Evolutionary conservation across 192 early-diverging fungal genomes (phyloP).

Genomic region (Spizellomyces sp.): DNA sequence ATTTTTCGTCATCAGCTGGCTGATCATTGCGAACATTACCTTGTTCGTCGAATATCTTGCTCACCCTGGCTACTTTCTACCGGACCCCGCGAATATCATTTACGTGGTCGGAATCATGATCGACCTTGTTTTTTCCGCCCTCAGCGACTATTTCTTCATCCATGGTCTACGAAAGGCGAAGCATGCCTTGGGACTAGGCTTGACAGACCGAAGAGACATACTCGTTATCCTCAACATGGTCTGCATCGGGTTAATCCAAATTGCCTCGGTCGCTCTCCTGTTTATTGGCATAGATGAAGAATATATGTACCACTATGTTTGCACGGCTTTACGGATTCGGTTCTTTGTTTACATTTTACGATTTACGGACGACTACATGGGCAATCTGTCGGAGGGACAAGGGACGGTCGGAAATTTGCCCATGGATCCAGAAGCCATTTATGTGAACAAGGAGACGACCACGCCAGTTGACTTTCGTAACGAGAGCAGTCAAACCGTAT

Average conservation of each 20-base stretch:
- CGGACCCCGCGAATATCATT: background rate
- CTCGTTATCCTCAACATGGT: too few species aligned
- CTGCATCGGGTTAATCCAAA: background rate
- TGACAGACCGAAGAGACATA: too few species aligned
- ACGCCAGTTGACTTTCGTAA: too few species aligned
- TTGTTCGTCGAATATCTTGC: too few species aligned
- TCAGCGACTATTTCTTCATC: background rate
- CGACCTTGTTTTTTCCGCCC: background rate
- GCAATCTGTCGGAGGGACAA: too few species aligned
- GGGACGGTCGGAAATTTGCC: too few species aligned
- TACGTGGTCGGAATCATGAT: background rate
- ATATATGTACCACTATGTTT: background rate
- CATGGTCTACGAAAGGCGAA: background rate
- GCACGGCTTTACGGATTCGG: background rate
- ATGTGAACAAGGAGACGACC: too few species aligned
- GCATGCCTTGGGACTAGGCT: too few species aligned
- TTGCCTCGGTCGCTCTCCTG: background rate
- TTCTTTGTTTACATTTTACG: background rate
- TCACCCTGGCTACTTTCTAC: background rate
- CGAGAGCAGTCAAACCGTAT: too few species aligned
- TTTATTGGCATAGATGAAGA: background rate
- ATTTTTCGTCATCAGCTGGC: too few species aligned
- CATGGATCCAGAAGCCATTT: too few species aligned
- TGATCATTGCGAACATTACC: too few species aligned
- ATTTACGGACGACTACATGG: background rate